Conservation (phyloP, 257 asterid genomes). For the Solanum raphanifolium region DNA sequence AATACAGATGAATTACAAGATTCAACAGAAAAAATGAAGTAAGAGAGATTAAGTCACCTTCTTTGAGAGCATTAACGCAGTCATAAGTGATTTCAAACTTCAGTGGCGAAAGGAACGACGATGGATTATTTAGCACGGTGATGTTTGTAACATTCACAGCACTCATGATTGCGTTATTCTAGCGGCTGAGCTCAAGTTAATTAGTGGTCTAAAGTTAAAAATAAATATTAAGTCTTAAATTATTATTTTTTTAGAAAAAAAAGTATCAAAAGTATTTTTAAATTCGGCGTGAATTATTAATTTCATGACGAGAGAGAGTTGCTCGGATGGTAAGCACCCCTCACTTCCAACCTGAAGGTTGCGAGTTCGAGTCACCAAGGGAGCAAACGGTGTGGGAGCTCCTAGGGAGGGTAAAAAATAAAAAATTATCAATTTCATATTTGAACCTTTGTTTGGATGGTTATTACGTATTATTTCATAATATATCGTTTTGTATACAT, state of each 20-base stretch:
- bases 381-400: too few relatives aligned
- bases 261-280: too few relatives aligned
- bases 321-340: too few relatives aligned
- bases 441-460: not conserved
- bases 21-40: not conserved
- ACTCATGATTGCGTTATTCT: slow-evolving; percentile 35
- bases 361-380: too few relatives aligned
- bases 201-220: not conserved
- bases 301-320: too few relatives aligned
- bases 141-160: slow-evolving; percentile 88
- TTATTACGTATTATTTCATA: too few relatives aligned
- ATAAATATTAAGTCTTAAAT: not conserved
- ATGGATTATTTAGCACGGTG: slow-evolving; percentile 85
- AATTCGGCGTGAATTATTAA: too few relatives aligned
- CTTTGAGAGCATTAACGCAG: slow-evolving; percentile 77
- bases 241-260: too few relatives aligned
- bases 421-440: too few relatives aligned
- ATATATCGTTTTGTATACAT: not conserved
- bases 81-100: slow-evolving; percentile 97
- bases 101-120: slow-evolving; percentile 70
- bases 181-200: too few relatives aligned
- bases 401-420: too few relatives aligned
- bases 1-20: not conserved
- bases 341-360: too few relatives aligned
- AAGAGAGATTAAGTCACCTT: slow-evolving; percentile 37